These are phyloP conservation scores for Lecanicillium sp. DNA, from an alignment of 2,329 filamentous ascomycete genomes.

Conservation along the genomic window DNA sequence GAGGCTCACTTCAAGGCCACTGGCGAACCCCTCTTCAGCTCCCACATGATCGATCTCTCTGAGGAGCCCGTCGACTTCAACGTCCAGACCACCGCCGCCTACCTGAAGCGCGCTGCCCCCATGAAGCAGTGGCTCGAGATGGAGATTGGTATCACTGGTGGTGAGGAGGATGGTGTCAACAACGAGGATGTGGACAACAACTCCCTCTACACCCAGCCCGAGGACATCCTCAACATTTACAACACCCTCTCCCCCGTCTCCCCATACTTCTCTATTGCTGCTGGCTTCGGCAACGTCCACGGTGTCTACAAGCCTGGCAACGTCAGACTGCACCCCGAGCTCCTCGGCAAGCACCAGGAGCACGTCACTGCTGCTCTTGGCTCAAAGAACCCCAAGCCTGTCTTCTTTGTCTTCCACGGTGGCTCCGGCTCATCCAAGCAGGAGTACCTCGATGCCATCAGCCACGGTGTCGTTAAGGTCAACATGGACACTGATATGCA, in stretches of 20 bases:
- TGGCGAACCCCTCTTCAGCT: slow-evolving; percentile 87
- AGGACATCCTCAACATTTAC: slow-evolving; percentile 91
- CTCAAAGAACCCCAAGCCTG: slow-evolving; percentile 73
- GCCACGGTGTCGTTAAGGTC: slow-evolving; percentile 96
- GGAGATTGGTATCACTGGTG: slow-evolving; percentile 81
- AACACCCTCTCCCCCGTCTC: slow-evolving; percentile 77
- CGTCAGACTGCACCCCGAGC: slow-evolving; percentile 91
- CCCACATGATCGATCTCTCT: slow-evolving; percentile 97
- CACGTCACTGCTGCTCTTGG: slow-evolving; percentile 76
- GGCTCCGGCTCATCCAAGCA: slow-evolving; percentile 86
- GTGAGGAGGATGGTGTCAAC: slow-evolving; percentile 97
- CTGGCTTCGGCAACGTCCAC: slow-evolving; percentile 98
- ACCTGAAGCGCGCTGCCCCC: slow-evolving; percentile 87
- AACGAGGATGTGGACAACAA: slow-evolving; percentile 97
- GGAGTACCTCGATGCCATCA: slow-evolving; percentile 84
- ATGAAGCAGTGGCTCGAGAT: slow-evolving; percentile 99
- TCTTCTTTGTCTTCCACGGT: slow-evolving; percentile 99
- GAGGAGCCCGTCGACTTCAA: slow-evolving; percentile 89
- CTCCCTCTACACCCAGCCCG: slow-evolving; percentile 94
- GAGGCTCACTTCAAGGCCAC: slow-evolving; percentile 92
- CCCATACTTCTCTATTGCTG: slow-evolving; percentile 95
- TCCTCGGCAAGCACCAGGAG: slow-evolving; percentile 92
- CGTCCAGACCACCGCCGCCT: slow-evolving; percentile 83
- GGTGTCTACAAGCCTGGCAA: slow-evolving; percentile 98
- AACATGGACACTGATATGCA: slow-evolving; percentile 98